Evolutionary conservation across 768 basidiomycete genomes (phyloP).

Genomic region (Basidioascus undulatus): DNA sequence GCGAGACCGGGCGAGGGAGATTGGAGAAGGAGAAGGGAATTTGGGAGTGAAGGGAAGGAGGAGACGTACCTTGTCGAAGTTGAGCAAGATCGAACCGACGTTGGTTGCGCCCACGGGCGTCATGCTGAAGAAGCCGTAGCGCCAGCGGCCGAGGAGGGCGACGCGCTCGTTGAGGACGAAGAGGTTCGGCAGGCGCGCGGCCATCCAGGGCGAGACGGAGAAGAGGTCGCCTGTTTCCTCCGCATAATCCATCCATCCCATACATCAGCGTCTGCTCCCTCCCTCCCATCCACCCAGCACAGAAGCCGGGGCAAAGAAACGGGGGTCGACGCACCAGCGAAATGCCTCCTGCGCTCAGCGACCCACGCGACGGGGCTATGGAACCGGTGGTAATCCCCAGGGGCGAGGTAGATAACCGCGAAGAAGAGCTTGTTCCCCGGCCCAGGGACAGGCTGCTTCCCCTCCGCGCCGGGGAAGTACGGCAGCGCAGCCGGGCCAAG

Average conservation of each 20-base stretch:
- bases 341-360: conserved; percentile 82
- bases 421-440: conserved; percentile 74
- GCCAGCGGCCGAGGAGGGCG: conserved; percentile 80
- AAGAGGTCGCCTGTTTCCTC: conserved; percentile 52
- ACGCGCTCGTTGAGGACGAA: conserved; percentile 98
- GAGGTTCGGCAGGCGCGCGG: conserved; percentile 64
- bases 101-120: conserved; percentile 96
- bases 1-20: not conserved
- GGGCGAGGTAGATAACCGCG: conserved; percentile 87
- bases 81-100: conserved; percentile 84
- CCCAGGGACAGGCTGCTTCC: too few species aligned
- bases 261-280: not conserved
- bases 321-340: conserved; percentile 38
- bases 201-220: conserved; percentile 89
- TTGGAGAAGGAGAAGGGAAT: not conserved
- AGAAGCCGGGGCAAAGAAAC: not conserved
- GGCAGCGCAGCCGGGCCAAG: conserved; percentile 30
- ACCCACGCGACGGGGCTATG: conserved; percentile 93
- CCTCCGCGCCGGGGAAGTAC: conserved; percentile 25
- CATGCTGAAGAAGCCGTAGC: conserved; percentile 88
- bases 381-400: conserved; percentile 95
- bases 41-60: too few species aligned
- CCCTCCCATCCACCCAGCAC: not conserved
- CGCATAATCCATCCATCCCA: not conserved
- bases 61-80: conserved; percentile 58